Conservation (phyloP, 2,329 filamentous ascomycete genomes). For the Tolypocladium ophioglossoides region DNA sequence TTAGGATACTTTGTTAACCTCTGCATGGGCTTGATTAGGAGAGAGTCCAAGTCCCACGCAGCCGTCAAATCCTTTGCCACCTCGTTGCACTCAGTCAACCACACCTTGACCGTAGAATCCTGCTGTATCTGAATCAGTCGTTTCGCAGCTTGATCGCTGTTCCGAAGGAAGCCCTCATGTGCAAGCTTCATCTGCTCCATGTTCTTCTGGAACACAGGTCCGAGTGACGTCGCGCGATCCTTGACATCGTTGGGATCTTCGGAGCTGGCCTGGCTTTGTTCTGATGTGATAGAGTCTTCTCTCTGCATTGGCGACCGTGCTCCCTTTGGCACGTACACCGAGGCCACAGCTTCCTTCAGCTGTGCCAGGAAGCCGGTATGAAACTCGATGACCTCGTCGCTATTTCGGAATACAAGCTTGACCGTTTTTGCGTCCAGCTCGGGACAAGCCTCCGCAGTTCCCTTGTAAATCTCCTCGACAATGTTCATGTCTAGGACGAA, state of each 20-base stretch:
- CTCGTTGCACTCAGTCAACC: slow-evolving; percentile 87
- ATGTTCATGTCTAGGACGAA: slow-evolving; percentile 96
- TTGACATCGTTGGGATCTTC: slow-evolving; percentile 37
- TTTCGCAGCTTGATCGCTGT: slow-evolving; percentile 51
- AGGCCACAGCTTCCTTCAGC: slow-evolving; percentile 69
- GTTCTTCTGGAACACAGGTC: slow-evolving; percentile 43
- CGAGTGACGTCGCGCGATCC: slow-evolving; percentile 42
- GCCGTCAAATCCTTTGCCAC: slow-evolving; percentile 86
- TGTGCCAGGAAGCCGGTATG: slow-evolving; percentile 70
- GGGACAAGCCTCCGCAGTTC: slow-evolving; percentile 73
- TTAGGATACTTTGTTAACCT: slow-evolving; percentile 89
- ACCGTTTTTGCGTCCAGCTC: slow-evolving; percentile 75
- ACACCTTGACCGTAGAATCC: slow-evolving; percentile 60
- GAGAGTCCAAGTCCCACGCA: slow-evolving; percentile 88
- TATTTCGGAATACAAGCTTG: slow-evolving; percentile 86
- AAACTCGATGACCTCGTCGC: slow-evolving; percentile 80
- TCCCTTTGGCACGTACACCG: slow-evolving; percentile 61
- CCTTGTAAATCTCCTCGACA: slow-evolving; percentile 94
- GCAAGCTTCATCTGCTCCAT: slow-evolving; percentile 50
- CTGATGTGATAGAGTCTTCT: slow-evolving; percentile 29
- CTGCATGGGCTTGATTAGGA: slow-evolving; percentile 97
- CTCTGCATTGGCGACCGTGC: slow-evolving; percentile 30
- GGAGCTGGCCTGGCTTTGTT: slow-evolving; percentile 25
- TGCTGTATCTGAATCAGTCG: slow-evolving; percentile 52
- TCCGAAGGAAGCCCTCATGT: slow-evolving; percentile 53